Conservation (phyloP, 192 early-diverging fungal species). For the Mortierella alpina region DNA sequence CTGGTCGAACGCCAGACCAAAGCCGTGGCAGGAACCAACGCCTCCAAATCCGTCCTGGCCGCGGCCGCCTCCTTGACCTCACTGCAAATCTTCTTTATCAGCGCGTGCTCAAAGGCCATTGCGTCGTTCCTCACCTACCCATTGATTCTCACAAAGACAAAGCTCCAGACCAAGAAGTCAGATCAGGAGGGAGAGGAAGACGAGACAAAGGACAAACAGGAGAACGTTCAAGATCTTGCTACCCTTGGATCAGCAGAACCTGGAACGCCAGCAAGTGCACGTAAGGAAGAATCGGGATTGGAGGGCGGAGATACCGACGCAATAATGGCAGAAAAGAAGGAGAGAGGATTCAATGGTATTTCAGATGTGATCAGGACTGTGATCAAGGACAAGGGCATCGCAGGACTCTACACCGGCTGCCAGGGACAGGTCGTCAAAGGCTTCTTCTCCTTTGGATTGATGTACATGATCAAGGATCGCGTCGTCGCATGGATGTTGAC, state of each 20-base stretch:
- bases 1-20: slow-evolving; percentile 24
- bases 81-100: slow-evolving; percentile 59
- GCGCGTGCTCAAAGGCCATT: slow-evolving; percentile 58
- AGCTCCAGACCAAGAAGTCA: slow-evolving; percentile 45
- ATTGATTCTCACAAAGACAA: slow-evolving; percentile 60
- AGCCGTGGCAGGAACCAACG: not conserved
- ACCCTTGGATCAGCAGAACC: not conserved
- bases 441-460: slow-evolving; percentile 63
- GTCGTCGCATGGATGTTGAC: slow-evolving; percentile 59
- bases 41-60: slow-evolving; percentile 28
- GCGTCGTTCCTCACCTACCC: slow-evolving; percentile 65
- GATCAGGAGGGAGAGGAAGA: slow-evolving; percentile 16
- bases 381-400: slow-evolving; percentile 43
- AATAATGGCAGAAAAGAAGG: slow-evolving; percentile 23
- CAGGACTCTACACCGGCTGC: slow-evolving; percentile 45
- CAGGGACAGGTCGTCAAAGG: slow-evolving; percentile 65
- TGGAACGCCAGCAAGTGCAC: not conserved
- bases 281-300: too few relatives aligned
- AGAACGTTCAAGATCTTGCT: not conserved
- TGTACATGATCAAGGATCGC: slow-evolving; percentile 68
- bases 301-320: not conserved
- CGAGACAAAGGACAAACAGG: not conserved
- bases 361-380: slow-evolving; percentile 47
- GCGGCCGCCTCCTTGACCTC: slow-evolving; percentile 42
- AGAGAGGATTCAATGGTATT: slow-evolving; percentile 26